Evolutionary conservation across 768 basidiomycete genomes (phyloP).

Genomic region (Dioszegia aurantiaca): DNA sequence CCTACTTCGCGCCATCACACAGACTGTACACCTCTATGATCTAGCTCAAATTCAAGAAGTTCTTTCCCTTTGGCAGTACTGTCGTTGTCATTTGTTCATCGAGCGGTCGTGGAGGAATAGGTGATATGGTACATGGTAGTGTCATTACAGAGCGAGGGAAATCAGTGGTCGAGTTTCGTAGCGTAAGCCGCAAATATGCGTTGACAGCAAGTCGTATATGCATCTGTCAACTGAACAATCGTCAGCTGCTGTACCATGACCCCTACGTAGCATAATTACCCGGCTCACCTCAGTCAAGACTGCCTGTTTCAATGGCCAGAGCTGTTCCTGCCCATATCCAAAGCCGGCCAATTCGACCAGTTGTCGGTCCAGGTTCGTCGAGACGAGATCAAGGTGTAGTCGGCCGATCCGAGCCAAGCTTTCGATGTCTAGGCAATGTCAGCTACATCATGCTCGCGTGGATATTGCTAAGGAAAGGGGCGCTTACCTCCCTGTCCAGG

Average conservation of each 20-base stretch:
- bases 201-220: slow-evolving; percentile 34
- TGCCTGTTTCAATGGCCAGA: not conserved
- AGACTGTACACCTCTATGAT: too few species aligned
- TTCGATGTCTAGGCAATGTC: slow-evolving; percentile 3
- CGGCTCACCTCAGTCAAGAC: not conserved
- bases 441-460: not conserved
- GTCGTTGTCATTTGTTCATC: too few species aligned
- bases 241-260: not conserved
- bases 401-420: slow-evolving; percentile 22
- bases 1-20: too few species aligned
- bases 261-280: too few species aligned
- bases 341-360: slow-evolving; percentile 1
- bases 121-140: too few species aligned
- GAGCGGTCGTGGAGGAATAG: too few species aligned
- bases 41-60: too few species aligned
- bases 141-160: not conserved
- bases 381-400: slow-evolving; percentile 21
- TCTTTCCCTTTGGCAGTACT: too few species aligned
- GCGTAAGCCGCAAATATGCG: slow-evolving; percentile 44
- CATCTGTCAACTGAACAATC: not conserved
- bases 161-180: slow-evolving; percentile 4
- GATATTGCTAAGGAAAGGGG: not conserved
- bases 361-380: slow-evolving; percentile 9
- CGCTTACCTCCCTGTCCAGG: slow-evolving; percentile 24
- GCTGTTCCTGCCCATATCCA: slow-evolving; percentile 4